These are phyloP conservation scores for Mucor velutinosus DNA, from an alignment of 371 early-diverging fungal species.

Conservation along the genomic window DNA sequence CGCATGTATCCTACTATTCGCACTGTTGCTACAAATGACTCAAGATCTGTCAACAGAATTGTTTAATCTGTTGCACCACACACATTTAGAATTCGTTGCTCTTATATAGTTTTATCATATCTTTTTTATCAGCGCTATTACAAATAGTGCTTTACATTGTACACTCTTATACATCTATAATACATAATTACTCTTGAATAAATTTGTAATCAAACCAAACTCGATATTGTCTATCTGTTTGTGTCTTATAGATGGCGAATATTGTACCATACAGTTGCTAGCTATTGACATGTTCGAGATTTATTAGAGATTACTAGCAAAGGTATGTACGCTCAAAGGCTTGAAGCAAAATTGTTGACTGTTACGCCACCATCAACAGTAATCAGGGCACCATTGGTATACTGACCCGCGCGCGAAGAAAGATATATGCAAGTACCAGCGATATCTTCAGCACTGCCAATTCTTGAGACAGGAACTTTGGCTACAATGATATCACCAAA, in stretches of 20 bases:
- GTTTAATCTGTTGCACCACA: neutral
- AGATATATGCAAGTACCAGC: conserved; percentile 83
- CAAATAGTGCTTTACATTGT: neutral
- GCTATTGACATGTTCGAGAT: too few species aligned
- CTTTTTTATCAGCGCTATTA: neutral
- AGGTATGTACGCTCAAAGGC: neutral
- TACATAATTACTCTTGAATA: neutral
- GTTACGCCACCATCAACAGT: conserved; percentile 81
- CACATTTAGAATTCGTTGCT: neutral
- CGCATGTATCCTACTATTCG: conserved; percentile 64
- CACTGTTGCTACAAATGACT: conserved; percentile 23
- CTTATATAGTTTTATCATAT: neutral
- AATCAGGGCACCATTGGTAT: conserved; percentile 82
- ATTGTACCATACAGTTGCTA: too few species aligned
- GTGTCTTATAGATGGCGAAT: too few species aligned
- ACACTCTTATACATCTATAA: neutral
- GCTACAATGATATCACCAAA: conserved; percentile 59
- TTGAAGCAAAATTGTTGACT: conserved; percentile 6
- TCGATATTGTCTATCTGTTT: neutral
- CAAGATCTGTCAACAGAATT: conserved; percentile 3
- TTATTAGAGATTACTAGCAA: too few species aligned
- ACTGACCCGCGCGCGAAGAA: conserved; percentile 77
- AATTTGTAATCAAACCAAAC: neutral
- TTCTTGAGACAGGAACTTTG: conserved; percentile 70
- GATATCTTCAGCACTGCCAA: conserved; percentile 84